These are phyloP conservation scores for Litsea cubeba DNA, from an alignment of 164 flowering plant species.

Conservation along the genomic window DNA sequence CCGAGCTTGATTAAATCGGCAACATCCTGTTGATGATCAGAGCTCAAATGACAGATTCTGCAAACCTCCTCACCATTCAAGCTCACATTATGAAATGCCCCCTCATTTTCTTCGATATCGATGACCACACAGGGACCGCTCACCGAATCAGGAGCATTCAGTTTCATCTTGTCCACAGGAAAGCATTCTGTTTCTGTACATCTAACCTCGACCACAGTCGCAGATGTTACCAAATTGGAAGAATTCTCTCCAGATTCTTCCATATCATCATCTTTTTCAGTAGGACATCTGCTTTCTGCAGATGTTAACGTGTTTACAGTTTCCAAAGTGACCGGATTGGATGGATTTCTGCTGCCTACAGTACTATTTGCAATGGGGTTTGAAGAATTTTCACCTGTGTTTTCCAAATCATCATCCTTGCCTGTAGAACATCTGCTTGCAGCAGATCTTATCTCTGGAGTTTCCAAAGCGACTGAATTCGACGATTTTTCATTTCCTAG, in stretches of 20 bases:
- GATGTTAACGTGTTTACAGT: no score
- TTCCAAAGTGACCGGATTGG: no score
- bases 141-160: conserved; percentile 18
- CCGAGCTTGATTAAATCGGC: conserved; percentile 63
- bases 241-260: conserved; percentile 10
- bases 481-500: no score
- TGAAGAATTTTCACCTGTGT: no score
- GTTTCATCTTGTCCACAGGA: conserved; percentile 16
- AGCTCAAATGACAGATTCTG: conserved; percentile 79
- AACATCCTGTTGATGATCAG: conserved; percentile 33
- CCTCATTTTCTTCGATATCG: conserved; percentile 30
- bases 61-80: conserved; percentile 50
- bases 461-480: conserved; percentile 8
- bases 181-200: not conserved
- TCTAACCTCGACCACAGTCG: conserved; percentile 5
- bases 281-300: no score
- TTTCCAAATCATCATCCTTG: not conserved
- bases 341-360: no score
- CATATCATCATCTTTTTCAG: not conserved
- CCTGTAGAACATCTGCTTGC: not conserved
- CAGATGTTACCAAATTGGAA: not conserved
- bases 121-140: conserved; percentile 1
- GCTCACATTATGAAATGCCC: conserved; percentile 17
- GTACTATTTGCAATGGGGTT: no score
- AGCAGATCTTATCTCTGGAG: conserved; percentile 12